Evolutionary conservation across 2,329 filamentous ascomycete species (phyloP).

Genomic region (Macrophomina tecta): DNA sequence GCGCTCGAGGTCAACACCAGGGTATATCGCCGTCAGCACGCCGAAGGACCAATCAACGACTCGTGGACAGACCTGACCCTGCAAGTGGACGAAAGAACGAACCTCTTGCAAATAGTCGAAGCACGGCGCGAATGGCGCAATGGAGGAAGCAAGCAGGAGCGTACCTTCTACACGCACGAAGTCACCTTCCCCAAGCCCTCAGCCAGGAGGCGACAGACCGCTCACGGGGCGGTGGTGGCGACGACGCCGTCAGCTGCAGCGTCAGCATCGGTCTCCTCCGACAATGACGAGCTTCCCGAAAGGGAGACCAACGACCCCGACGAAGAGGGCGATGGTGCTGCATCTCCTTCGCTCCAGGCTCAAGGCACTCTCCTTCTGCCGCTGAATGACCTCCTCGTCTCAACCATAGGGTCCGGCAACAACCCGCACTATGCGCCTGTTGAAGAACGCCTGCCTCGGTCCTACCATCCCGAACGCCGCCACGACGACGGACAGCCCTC

Average conservation of each 20-base stretch:
- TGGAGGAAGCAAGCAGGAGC: slow-evolving; percentile 62
- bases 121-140: slow-evolving; percentile 70
- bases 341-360: background rate
- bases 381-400: slow-evolving; percentile 37
- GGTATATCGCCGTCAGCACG: slow-evolving; percentile 70
- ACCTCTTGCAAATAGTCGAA: slow-evolving; percentile 68
- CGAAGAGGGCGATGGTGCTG: background rate
- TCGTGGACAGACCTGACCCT: slow-evolving; percentile 73
- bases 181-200: slow-evolving; percentile 50
- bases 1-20: slow-evolving; percentile 53
- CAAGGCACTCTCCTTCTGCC: slow-evolving; percentile 33
- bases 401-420: slow-evolving; percentile 39
- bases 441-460: slow-evolving; percentile 48
- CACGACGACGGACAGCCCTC: slow-evolving; percentile 29
- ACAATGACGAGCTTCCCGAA: background rate
- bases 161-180: slow-evolving; percentile 69
- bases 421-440: slow-evolving; percentile 47
- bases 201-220: background rate
- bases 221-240: background rate
- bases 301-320: background rate
- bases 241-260: slow-evolving; percentile 13
- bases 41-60: slow-evolving; percentile 75
- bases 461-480: slow-evolving; percentile 55
- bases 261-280: background rate
- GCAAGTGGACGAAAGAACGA: slow-evolving; percentile 64